Percentiles rank a stretch among this genome's conserved stretches.
phyloP scores from a whole-genome alignment of 208 protist species.

The Trypanosoma lewisi region DNA sequence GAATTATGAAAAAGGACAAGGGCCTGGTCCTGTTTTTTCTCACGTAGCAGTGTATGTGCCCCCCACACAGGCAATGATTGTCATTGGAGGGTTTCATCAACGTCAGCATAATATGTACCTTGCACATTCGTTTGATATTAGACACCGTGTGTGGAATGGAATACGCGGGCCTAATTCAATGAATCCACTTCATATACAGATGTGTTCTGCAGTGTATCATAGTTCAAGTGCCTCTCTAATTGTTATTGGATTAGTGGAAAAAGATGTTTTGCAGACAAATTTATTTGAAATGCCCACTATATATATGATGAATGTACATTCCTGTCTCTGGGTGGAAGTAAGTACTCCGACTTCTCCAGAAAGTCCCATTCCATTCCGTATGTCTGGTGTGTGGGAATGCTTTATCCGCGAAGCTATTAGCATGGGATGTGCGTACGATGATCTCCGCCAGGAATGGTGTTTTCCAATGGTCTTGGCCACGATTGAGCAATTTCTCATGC shows the following conservation, averaged over 20 bases:
- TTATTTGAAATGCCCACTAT: conserved; percentile 31
- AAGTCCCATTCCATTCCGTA: conserved; percentile 77
- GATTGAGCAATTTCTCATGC: conserved; percentile 25
- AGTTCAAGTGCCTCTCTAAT: conserved; percentile 40
- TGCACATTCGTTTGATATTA: conserved; percentile 79
- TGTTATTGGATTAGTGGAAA: conserved; percentile 63
- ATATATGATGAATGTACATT: conserved; percentile 74
- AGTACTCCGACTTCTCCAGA: conserved; percentile 55
- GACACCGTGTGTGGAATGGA: conserved; percentile 75
- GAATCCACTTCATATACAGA: conserved; percentile 75
- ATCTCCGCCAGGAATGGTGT: conserved; percentile 55
- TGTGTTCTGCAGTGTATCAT: conserved; percentile 55
- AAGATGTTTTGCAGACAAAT: background rate
- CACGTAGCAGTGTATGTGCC: conserved; percentile 75
- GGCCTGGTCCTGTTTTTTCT: conserved; percentile 78
- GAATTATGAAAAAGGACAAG: conserved; percentile 48
- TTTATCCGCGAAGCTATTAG: conserved; percentile 59
- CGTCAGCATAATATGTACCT: conserved; percentile 81
- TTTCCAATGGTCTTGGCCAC: conserved; percentile 57
- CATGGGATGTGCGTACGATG: conserved; percentile 64
- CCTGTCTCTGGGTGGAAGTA: conserved; percentile 63
- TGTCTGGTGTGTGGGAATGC: conserved; percentile 61
- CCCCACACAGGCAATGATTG: conserved; percentile 53
- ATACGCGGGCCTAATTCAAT: conserved; percentile 61
- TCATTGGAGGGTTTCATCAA: conserved; percentile 87